Base-by-base conservation (phyloP, 108 stramenopile species). In the Cyclotella atomus region DNA sequence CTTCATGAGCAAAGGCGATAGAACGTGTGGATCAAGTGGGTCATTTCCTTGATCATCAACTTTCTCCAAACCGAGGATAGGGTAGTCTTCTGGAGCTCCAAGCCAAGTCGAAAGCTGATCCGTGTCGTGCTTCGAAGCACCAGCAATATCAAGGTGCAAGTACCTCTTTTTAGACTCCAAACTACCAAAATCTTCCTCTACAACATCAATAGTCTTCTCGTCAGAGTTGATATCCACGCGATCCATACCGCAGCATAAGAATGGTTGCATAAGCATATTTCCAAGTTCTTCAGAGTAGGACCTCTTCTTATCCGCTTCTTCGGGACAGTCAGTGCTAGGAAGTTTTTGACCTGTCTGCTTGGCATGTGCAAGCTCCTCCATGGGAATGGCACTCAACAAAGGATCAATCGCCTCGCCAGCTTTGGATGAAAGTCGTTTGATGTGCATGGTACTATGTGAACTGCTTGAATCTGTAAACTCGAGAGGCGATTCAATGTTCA, bases 1-100 rank as follows among this genome's bases (percentile, higher is more conserved):
- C 59, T 88, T 69, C 88, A 88, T 85, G 46, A 84, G 45, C 5
- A 82, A 59, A 27, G 88, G 88, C 14, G 83, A 82, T 33, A 85
- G 55, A 4, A 84, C 88, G 56, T 85, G 84, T 3, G 88, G 85
- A 20, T 77, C 68, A 2, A 70, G 49, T 5, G 68, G 68, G 25
- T 72, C 59, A 1, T 25, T 21, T 27, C 27, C 46, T 36, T 63
- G 12, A 32, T 49, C 44, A 21, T 32, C 32, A 2, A 38, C 47
- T 21, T 61, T 17, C 4, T 52, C 56, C 44, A 72, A 10, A n/a
- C 71, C 71, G 17, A 72, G 29, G 27, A 72, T 63, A 9, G 71
- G 71, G 54, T 62, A 72, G 28, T 72, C 71, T n/a, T 72, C 71
- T 16, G 71, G 61, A 9, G 61, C 8, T 41, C 71, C 71, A 59